phyloP scores from a whole-genome alignment of 176 grass and related monocot species.

The Carex myosuroides region DNA sequence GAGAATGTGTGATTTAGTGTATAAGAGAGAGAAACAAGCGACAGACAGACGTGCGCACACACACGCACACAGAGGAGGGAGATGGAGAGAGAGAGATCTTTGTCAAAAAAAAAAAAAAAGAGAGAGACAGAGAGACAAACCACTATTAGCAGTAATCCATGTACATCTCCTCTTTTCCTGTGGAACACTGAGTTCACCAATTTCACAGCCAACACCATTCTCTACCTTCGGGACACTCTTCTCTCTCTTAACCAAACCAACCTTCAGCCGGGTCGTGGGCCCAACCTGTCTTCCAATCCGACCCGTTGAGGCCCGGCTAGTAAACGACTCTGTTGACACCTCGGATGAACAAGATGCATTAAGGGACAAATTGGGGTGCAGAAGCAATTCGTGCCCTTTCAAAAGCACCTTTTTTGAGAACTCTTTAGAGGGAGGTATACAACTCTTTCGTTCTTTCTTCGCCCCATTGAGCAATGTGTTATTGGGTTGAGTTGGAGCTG shows the following conservation, averaged over 20 bases:
- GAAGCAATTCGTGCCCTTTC: conserved; percentile 40
- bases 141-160: conserved; percentile 75
- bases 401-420: conserved; percentile 21
- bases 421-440: background rate
- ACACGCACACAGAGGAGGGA: background rate
- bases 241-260: conserved; percentile 29
- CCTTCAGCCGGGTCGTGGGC: conserved; percentile 12
- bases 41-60: background rate
- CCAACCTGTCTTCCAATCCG: conserved; percentile 25
- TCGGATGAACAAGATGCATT: conserved; percentile 70
- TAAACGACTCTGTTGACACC: conserved; percentile 44
- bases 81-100: background rate
- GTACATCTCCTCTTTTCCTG: conserved; percentile 47
- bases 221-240: conserved; percentile 31
- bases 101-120: background rate
- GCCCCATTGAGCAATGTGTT: background rate
- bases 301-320: conserved; percentile 39
- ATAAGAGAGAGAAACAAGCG: background rate
- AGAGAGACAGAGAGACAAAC: conserved; percentile 30
- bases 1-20: background rate
- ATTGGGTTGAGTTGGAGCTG: conserved; percentile 21
- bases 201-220: conserved; percentile 16
- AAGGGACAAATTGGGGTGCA: conserved; percentile 46
- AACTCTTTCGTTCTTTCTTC: background rate
- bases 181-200: conserved; percentile 8